Evolutionary conservation across 495 filamentous ascomycete genomes (phyloP).

Genomic region (Aspergillus diversus): DNA sequence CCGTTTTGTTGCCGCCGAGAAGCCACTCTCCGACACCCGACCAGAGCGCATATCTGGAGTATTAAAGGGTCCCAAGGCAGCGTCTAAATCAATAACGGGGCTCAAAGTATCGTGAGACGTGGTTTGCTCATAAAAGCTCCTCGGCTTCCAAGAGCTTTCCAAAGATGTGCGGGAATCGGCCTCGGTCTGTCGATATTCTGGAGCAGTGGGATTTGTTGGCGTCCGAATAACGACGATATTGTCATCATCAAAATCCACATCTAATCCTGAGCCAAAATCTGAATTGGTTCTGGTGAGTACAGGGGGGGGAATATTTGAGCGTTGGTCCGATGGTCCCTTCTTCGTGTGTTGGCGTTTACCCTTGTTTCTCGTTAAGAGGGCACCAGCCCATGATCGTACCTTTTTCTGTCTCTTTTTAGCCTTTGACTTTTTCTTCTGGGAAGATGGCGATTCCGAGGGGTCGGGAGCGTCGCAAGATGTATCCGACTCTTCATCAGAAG

Average conservation of each 20-base stretch:
- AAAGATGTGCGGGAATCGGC: slow-evolving; percentile 33
- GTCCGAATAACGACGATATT: slow-evolving; percentile 54
- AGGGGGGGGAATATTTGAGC: slow-evolving; percentile 45
- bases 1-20: slow-evolving; percentile 65
- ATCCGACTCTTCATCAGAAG: slow-evolving; percentile 40
- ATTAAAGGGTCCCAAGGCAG: slow-evolving; percentile 91
- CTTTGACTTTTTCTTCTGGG: slow-evolving; percentile 38
- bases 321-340: slow-evolving; percentile 27
- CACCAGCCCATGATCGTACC: slow-evolving; percentile 79
- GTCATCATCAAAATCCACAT: slow-evolving; percentile 59
- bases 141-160: slow-evolving; percentile 52
- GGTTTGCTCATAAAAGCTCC: slow-evolving; percentile 48
- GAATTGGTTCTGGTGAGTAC: slow-evolving; percentile 48
- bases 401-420: slow-evolving; percentile 77
- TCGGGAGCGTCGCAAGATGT: slow-evolving; percentile 31
- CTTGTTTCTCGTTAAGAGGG: slow-evolving; percentile 70
- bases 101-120: slow-evolving; percentile 64
- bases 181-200: slow-evolving; percentile 31
- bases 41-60: slow-evolving; percentile 61
- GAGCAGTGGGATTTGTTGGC: slow-evolving; percentile 41
- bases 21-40: slow-evolving; percentile 58
- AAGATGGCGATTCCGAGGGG: slow-evolving; percentile 20
- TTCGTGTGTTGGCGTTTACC: slow-evolving; percentile 50
- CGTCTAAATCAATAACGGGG: slow-evolving; percentile 91
- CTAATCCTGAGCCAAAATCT: slow-evolving; percentile 44